Percentiles rank a stretch among this genome's conserved stretches.
These are phyloP conservation scores for Podosphaera fusca DNA, from an alignment of 2,329 filamentous ascomycete species.

Conservation along the genomic window DNA sequence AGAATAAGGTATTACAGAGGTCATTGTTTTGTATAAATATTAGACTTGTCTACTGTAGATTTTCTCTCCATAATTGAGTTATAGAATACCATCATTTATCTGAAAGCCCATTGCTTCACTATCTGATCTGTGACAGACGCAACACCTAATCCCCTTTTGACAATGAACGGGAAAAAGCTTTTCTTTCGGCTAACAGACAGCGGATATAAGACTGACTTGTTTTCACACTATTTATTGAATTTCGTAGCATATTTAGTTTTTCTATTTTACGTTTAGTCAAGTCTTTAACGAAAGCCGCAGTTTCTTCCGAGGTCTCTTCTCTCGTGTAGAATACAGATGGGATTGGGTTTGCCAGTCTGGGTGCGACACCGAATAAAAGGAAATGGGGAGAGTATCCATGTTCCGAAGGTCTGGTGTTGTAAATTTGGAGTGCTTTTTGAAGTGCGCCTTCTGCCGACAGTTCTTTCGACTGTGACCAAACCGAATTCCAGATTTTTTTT, in stretches of 20 bases:
- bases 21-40: too few species aligned
- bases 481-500: not conserved
- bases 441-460: not conserved
- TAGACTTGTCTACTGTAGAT: too few species aligned
- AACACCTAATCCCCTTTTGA: not conserved
- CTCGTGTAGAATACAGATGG: not conserved
- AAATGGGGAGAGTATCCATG: not conserved
- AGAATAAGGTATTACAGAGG: too few species aligned
- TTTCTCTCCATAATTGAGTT: too few species aligned
- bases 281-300: not conserved
- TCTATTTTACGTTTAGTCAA: not conserved
- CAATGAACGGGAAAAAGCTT: not conserved
- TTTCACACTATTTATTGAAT: not conserved
- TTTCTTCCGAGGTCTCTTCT: not conserved
- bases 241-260: not conserved
- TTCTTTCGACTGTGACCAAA: not conserved
- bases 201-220: not conserved
- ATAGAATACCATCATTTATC: too few species aligned
- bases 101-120: too few species aligned
- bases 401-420: not conserved
- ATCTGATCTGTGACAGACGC: too few species aligned
- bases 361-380: not conserved
- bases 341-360: not conserved
- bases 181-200: not conserved
- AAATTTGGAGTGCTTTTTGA: not conserved